These are phyloP conservation scores for Elongisporangium prolatum DNA, from an alignment of 352 stramenopile genomes.

Conservation along the genomic window DNA sequence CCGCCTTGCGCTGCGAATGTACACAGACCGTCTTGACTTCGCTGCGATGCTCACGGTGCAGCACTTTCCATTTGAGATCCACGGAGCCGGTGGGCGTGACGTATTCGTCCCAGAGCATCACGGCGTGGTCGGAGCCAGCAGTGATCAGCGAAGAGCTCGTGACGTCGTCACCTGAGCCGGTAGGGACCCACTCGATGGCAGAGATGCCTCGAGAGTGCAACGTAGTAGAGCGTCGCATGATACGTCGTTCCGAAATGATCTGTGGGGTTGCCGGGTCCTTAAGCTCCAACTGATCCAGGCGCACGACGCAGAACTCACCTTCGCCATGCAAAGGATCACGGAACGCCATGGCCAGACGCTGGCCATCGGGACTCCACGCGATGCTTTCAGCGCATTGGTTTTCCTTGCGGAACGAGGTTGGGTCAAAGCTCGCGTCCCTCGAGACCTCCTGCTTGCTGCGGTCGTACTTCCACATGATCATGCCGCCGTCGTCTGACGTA, in stretches of 20 bases:
- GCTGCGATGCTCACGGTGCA: conserved; percentile 73
- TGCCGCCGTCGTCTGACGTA: conserved; percentile 67
- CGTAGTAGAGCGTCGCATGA: conserved; percentile 57
- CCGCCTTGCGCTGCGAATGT: conserved; percentile 56
- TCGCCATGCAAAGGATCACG: conserved; percentile 50
- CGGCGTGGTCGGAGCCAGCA: conserved; percentile 59
- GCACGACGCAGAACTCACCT: conserved; percentile 76
- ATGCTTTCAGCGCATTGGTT: conserved; percentile 67
- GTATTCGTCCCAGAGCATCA: conserved; percentile 75
- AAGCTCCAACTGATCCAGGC: conserved; percentile 59
- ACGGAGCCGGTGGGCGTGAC: conserved; percentile 19
- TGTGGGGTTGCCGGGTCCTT: conserved; percentile 34
- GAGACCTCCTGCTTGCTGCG: conserved; percentile 50
- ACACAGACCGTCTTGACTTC: conserved; percentile 75
- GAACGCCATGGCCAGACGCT: conserved; percentile 77
- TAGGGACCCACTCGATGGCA: conserved; percentile 63
- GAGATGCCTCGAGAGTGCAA: conserved; percentile 62
- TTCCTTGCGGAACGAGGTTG: conserved; percentile 59
- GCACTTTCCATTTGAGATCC: conserved; percentile 59
- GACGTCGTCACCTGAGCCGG: conserved; percentile 35
- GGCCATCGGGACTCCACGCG: conserved; percentile 67
- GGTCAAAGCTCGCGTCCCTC: conserved; percentile 53
- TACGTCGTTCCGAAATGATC: conserved; percentile 42
- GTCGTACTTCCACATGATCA: conserved; percentile 80
- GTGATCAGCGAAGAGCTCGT: conserved; percentile 57